Percentiles rank a stretch among this genome's conserved stretches.
These are phyloP conservation scores for Paraurostyla sp. DNA, from an alignment of 73 alveolate genomes.

Conservation along the genomic window DNA sequence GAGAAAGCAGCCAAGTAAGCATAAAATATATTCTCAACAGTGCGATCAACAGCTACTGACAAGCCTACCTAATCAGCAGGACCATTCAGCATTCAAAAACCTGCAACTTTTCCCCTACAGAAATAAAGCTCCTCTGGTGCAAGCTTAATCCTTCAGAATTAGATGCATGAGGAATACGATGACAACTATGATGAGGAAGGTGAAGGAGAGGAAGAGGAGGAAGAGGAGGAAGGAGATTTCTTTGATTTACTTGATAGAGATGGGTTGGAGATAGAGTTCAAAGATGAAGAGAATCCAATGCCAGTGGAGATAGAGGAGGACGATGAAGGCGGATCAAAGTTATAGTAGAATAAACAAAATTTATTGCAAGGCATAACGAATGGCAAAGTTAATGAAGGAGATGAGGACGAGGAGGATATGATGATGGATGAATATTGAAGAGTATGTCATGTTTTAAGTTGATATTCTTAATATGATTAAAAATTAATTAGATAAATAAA, in stretches of 20 bases:
- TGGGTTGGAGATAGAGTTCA: background rate
- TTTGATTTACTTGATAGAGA: background rate
- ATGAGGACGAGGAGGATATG: conserved; percentile 52
- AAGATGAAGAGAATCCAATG: conserved; percentile 26
- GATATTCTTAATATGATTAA: too few relatives aligned
- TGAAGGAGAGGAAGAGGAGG: conserved; percentile 14
- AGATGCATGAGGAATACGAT: background rate
- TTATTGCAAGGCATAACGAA: background rate
- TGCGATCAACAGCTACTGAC: background rate
- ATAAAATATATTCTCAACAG: background rate
- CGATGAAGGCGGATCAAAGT: conserved; percentile 24
- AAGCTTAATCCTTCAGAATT: too few relatives aligned
- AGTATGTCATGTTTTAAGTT: too few relatives aligned
- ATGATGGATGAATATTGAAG: conserved; percentile 40
- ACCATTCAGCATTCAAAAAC: background rate
- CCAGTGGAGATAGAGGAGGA: conserved; percentile 37
- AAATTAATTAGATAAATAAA: too few relatives aligned
- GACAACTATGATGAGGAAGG: background rate
- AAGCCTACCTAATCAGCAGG: conserved; percentile 29
- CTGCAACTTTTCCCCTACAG: background rate
- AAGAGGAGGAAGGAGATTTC: conserved; percentile 30
- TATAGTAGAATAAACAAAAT: background rate
- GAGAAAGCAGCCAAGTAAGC: conserved; percentile 3
- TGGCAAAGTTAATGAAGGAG: conserved; percentile 2
- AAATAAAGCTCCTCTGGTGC: background rate